Evolutionary conservation across 805 yeast species (phyloP), one percentile per base, ranked within the genome.

Genomic region (Zygotorulaspora sp.): DNA sequence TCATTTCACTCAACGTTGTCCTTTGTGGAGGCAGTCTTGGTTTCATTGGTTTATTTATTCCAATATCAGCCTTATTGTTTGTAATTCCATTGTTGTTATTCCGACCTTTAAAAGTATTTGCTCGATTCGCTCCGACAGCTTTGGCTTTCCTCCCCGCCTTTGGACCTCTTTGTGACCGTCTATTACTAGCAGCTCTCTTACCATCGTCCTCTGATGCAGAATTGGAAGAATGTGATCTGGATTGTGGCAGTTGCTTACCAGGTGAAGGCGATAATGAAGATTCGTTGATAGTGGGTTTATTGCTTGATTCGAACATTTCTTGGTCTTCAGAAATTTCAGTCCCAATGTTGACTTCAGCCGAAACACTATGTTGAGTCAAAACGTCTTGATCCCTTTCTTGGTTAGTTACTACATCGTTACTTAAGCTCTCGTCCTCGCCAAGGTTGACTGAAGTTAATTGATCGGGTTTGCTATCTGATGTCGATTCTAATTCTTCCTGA

Each of bases 11-110:
- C 43, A 89, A 61, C 3, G 88, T 75, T 3, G 84, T 75, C 38
- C 86, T 74, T 14, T 79, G 78, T 41, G 81, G 81, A 5, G 96
- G 97, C 30, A 78, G 67, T 39, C 96, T 75, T 10, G 97, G 96
- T 49, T 78, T 83, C 32, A 86, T 80, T 2, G 90, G 83, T 57
- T 81, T 84, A 44, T 73, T 77, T 28, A 78, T 72, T 22, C 74
- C 72, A 23, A 76, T 68, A 5, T 72, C 72, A 2, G 52, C 23
- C 30, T 34, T 39, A n/a, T 28, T 26, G 3, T 27, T 23, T 9
- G 39, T 23, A 38, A 52, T 27, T 40, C 51, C 36, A 40, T 40
- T 48, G 38, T 44, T 24, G 23, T 36, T 48, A 12, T 48, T 56
- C 2, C 45, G 41, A 17, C 42, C 29, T 30, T 32, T 39, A 9